These are phyloP conservation scores for Limnanthes douglasii DNA, from an alignment of 345 rosid genomes.

Conservation along the genomic window DNA sequence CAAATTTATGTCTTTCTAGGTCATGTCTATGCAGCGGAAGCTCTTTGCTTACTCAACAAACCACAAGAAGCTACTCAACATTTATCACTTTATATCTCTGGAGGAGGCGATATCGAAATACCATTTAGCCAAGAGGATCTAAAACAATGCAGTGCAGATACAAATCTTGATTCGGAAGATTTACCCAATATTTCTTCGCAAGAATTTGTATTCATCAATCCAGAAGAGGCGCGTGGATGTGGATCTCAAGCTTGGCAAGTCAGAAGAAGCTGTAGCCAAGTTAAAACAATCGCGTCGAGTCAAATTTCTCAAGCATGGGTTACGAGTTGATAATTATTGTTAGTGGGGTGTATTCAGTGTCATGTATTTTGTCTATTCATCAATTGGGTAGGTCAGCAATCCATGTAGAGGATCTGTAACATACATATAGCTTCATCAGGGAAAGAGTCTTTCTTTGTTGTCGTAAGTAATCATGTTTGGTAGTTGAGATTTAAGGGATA, in stretches of 20 bases:
- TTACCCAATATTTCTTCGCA: slow-evolving; percentile 24
- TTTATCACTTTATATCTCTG: slow-evolving; percentile 49
- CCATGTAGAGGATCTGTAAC: too few species aligned
- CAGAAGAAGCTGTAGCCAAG: slow-evolving; percentile 67
- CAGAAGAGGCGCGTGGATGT: slow-evolving; percentile 86
- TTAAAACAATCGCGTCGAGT: slow-evolving; percentile 58
- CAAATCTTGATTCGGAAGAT: slow-evolving; percentile 51
- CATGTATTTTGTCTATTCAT: too few species aligned
- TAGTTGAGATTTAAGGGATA: too few species aligned
- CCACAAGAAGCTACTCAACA: slow-evolving; percentile 72
- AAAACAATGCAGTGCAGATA: slow-evolving; percentile 40
- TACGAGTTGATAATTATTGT: too few species aligned
- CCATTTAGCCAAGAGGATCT: slow-evolving; percentile 67
- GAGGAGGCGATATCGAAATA: slow-evolving; percentile 35
- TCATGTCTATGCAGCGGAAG: slow-evolving; percentile 85
- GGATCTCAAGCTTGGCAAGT: slow-evolving; percentile 54
- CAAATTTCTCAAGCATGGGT: too few species aligned
- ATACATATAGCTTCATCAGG: too few species aligned
- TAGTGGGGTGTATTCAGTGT: too few species aligned
- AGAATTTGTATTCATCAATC: slow-evolving; percentile 37
- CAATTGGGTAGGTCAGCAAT: too few species aligned
- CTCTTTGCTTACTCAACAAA: slow-evolving; percentile 75
- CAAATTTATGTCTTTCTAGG: slow-evolving; percentile 61
- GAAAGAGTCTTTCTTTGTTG: too few species aligned
- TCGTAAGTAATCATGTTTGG: too few species aligned